Evolutionary conservation across 1,284 basidiomycete genomes (phyloP).

Genomic region (Leccinum subrobustum): DNA sequence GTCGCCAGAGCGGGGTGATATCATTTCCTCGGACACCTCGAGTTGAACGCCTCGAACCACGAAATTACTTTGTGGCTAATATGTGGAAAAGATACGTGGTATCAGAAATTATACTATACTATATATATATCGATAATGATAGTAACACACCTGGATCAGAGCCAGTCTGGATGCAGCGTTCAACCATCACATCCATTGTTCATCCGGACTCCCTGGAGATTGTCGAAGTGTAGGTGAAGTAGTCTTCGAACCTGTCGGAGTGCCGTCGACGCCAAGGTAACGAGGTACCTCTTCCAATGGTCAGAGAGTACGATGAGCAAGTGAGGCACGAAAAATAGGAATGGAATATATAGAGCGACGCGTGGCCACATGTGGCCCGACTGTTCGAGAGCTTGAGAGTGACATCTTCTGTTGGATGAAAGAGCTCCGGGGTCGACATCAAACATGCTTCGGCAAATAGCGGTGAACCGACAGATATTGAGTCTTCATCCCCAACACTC

Average conservation of each 20-base stretch:
- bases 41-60: too few species aligned
- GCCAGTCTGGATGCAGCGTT: too few species aligned
- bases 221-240: conserved; percentile 5
- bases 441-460: conserved; percentile 42
- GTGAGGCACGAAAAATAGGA: neutral
- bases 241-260: conserved; percentile 35
- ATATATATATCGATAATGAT: too few species aligned
- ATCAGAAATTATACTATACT: too few species aligned
- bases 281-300: neutral
- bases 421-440: conserved; percentile 28
- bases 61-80: too few species aligned
- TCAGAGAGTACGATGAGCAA: neutral
- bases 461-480: conserved; percentile 33
- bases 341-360: neutral
- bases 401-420: conserved; percentile 30
- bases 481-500: conserved; percentile 5
- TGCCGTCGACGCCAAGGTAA: neutral
- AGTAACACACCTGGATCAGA: too few species aligned
- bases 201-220: too few species aligned
- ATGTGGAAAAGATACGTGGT: too few species aligned
- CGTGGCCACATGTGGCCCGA: conserved; percentile 30
- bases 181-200: too few species aligned
- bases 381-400: conserved; percentile 16
- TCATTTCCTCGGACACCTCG: too few species aligned
- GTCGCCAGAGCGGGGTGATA: too few species aligned